Evolutionary conservation across 306 rosid genomes (phyloP).

Genomic region (Cajanus cajan): DNA sequence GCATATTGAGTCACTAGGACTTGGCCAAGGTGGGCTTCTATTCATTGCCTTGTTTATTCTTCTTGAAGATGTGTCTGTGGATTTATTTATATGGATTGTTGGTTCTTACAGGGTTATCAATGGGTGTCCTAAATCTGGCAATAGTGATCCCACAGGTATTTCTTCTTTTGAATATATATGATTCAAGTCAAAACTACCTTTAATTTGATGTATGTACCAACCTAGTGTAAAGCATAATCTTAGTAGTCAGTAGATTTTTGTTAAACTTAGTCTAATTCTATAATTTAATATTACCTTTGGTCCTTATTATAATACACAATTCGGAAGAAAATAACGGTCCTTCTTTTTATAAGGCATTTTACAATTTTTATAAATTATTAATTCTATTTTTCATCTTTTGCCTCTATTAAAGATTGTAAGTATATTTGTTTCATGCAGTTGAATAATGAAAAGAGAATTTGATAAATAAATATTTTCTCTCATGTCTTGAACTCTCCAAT

Average conservation of each 20-base stretch:
- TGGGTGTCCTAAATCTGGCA: constrained; percentile 95
- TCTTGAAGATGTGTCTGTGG: constrained; percentile 11
- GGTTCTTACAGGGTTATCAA: constrained; percentile 75
- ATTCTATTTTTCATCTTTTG: no score
- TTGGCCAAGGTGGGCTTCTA: constrained; percentile 75
- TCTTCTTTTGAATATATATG: constrained; percentile 14
- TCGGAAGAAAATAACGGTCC: no score
- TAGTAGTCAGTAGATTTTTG: constrained; percentile 7
- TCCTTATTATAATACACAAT: no score
- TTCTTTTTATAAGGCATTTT: no score
- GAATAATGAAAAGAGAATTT: no score
- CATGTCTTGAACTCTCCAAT: no score
- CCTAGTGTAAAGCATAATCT: not conserved
- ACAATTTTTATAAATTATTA: no score
- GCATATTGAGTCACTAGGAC: constrained; percentile 86
- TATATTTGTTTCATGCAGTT: no score
- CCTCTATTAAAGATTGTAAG: no score
- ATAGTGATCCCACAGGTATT: constrained; percentile 92
- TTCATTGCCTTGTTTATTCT: constrained; percentile 21
- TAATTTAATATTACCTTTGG: not conserved
- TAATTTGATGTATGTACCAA: not conserved
- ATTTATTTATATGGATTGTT: constrained; percentile 37
- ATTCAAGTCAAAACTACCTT: not conserved
- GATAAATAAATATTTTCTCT: no score
- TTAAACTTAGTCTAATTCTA: not conserved